Conservation (phyloP, 2,329 filamentous ascomycete genomes). For the Aspergillus melleus region DNA sequence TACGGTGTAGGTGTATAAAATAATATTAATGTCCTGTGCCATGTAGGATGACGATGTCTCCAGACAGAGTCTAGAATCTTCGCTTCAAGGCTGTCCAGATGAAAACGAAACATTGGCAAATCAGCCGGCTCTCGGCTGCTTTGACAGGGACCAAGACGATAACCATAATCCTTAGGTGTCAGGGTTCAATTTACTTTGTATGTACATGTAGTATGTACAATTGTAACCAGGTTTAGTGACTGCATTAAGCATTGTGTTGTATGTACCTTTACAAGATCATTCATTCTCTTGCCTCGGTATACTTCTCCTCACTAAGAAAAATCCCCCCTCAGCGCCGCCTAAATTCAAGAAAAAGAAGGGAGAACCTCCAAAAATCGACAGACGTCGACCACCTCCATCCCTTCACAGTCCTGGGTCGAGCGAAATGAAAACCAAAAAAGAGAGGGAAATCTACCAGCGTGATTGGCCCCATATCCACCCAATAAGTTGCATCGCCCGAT, state of each 20-base stretch:
- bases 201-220: background rate
- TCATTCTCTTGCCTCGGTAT: background rate
- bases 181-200: background rate
- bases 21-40: background rate
- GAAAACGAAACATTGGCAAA: background rate
- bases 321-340: background rate
- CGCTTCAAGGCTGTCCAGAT: background rate
- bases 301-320: background rate
- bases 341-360: background rate
- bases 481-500: constrained; percentile 18
- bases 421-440: background rate
- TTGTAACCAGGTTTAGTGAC: too few species aligned
- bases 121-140: background rate
- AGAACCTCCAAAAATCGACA: background rate
- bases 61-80: background rate
- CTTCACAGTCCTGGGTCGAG: background rate
- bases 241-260: too few species aligned
- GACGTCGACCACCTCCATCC: constrained; percentile 14
- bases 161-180: background rate
- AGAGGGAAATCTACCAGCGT: background rate
- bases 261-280: too few species aligned
- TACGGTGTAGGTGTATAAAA: too few species aligned
- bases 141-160: background rate
- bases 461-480: constrained; percentile 9
- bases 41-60: background rate